Evolutionary conservation across 495 filamentous ascomycete species (phyloP), one percentile per base, ranked within the genome.

Genomic region (Amphirosellinia nigrospora): DNA sequence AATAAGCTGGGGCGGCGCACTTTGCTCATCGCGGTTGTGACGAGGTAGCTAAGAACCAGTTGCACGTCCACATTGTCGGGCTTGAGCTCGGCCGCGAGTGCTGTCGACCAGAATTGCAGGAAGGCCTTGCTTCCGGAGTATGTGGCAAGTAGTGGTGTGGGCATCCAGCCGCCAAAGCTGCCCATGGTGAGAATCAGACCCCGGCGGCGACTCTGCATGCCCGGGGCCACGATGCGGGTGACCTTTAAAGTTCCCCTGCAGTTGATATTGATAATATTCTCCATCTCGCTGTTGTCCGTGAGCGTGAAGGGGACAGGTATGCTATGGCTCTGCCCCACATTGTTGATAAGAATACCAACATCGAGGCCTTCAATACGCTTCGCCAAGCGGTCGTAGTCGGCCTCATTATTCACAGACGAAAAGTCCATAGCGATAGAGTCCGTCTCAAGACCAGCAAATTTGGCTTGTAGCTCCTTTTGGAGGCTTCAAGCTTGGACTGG

Each of bases 101-200:
- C 88, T 4, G 89, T 90, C 55, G 93, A 97, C 96, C 96, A 99
- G 78, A 96, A 90, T 80, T 98, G 94, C 68, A 99, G 87, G 87
- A 99, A 99, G 30, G 96, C 95, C 84, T 99, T 99, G 87, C 89
- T 93, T 66, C 96, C 96, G 68, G 93, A 96, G 86, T 99, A 99
- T 8, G 95, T 98, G 26, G 96, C 96, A 19, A 99, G 89, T 34
- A 97, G 89, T 2, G 96, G 96, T 2, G 94, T 97, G 21, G 96
- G 96, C 69, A 96, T 83, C 69, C 94, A 86, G 66, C 95, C 96
- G 68, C 92, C 96, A 76, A 98, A 96, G 48, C 93, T 97, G 50
- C 95, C 96, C 94, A 99, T 97, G 58, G 94, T 99, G 32, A 99
- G 83, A 75, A 99, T 94, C 30, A 99, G 84, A 36, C 96, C 96